Percentiles rank a stretch among this genome's conserved stretches.
Conservation (phyloP, 495 filamentous ascomycete genomes). For the Astrothelium subdiscretum region DNA sequence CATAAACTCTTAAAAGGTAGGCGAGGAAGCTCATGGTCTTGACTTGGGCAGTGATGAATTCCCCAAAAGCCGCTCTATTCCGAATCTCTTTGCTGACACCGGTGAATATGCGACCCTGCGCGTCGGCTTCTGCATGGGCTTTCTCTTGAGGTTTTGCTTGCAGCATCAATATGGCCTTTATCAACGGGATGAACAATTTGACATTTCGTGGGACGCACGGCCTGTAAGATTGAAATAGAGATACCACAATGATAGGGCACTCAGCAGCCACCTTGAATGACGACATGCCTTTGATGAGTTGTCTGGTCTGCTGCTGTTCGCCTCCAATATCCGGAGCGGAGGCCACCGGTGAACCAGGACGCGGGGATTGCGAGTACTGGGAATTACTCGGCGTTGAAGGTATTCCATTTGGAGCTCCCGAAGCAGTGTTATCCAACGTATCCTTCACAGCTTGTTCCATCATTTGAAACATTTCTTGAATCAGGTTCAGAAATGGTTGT, state of each 20-base stretch:
- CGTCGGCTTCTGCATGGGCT: slow-evolving; percentile 72
- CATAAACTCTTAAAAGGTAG: slow-evolving; percentile 81
- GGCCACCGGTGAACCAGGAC: slow-evolving; percentile 78
- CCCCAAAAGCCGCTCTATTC: slow-evolving; percentile 88
- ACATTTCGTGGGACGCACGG: slow-evolving; percentile 70
- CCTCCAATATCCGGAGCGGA: slow-evolving; percentile 55
- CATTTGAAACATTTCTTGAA: slow-evolving; percentile 88
- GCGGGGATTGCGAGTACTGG: slow-evolving; percentile 70
- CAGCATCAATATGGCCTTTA: slow-evolving; percentile 77
- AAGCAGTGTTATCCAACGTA: slow-evolving; percentile 69
- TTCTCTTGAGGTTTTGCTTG: slow-evolving; percentile 91
- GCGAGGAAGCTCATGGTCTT: slow-evolving; percentile 99
- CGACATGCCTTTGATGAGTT: slow-evolving; percentile 82
- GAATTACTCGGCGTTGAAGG: slow-evolving; percentile 70
- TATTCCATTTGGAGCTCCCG: slow-evolving; percentile 37
- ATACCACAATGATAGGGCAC: slow-evolving; percentile 97
- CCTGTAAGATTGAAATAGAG: slow-evolving; percentile 89
- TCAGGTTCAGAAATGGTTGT: slow-evolving; percentile 80
- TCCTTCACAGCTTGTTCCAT: slow-evolving; percentile 90
- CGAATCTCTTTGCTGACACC: slow-evolving; percentile 91
- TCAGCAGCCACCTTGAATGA: slow-evolving; percentile 98
- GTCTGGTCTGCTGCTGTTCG: slow-evolving; percentile 71
- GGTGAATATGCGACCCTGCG: slow-evolving; percentile 68
- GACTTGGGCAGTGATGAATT: slow-evolving; percentile 94
- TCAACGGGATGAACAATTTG: slow-evolving; percentile 82